Conservation (phyloP, 768 basidiomycete species). For the Auricularia sp. region DNA sequence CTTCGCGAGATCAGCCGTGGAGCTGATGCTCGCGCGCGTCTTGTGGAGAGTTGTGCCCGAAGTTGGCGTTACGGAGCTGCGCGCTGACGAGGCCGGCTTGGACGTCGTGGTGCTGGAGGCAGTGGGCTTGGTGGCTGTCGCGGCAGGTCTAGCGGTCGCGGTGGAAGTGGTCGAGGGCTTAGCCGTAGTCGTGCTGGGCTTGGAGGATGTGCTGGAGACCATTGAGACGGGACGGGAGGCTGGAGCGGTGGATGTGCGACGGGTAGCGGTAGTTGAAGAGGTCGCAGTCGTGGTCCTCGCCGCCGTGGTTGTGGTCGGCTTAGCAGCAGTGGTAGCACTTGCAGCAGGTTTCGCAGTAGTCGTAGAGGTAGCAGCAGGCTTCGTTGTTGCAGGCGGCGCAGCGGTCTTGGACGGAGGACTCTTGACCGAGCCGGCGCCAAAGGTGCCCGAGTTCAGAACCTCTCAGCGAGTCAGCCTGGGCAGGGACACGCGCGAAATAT, state of each 20-base stretch:
- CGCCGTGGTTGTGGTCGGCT: slow-evolving; percentile 15
- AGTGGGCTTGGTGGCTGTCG: slow-evolving; percentile 4
- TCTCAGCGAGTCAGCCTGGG: slow-evolving; percentile 22
- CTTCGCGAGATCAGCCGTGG: slow-evolving; percentile 18
- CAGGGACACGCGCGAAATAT: slow-evolving; percentile 12
- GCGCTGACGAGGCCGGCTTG: background rate
- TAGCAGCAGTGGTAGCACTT: slow-evolving; percentile 17
- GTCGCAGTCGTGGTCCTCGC: slow-evolving; percentile 13
- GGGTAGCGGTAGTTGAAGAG: slow-evolving; percentile 17
- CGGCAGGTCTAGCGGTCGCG: slow-evolving; percentile 10
- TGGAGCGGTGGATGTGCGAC: slow-evolving; percentile 24
- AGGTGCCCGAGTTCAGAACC: slow-evolving; percentile 59
- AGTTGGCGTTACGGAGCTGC: background rate
- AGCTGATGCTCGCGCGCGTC: background rate
- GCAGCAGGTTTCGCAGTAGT: background rate
- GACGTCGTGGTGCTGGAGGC: background rate
- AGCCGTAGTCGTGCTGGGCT: slow-evolving; percentile 10
- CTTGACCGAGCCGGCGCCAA: slow-evolving; percentile 49
- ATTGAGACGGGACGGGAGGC: slow-evolving; percentile 14
- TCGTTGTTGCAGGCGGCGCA: slow-evolving; percentile 18
- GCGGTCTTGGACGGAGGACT: slow-evolving; percentile 22
- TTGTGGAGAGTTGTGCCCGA: background rate
- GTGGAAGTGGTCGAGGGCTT: slow-evolving; percentile 3
- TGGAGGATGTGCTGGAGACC: slow-evolving; percentile 17
- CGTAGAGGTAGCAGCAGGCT: slow-evolving; percentile 15